Evolutionary conservation across 2,329 filamentous ascomycete species (phyloP).

Genomic region (Trichoderma endophyticum): DNA sequence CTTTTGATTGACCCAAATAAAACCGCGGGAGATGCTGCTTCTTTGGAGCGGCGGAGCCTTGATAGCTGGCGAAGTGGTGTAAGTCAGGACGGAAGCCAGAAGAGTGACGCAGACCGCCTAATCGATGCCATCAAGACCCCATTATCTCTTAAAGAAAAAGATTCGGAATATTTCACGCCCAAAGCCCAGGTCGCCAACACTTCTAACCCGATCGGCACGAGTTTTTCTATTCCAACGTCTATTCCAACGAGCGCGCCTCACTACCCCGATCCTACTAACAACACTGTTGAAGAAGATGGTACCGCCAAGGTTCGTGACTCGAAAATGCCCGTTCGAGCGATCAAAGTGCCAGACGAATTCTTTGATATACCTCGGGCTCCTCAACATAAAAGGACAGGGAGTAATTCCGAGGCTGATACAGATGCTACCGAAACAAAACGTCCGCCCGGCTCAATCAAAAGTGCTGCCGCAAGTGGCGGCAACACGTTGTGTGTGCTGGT

Average conservation of each 20-base stretch:
- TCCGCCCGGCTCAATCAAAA: slow-evolving; percentile 26
- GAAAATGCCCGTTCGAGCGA: slow-evolving; percentile 45
- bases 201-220: background rate
- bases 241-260: background rate
- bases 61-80: slow-evolving; percentile 34
- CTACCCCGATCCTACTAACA: background rate
- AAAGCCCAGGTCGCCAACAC: slow-evolving; percentile 13
- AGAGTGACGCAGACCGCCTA: slow-evolving; percentile 64
- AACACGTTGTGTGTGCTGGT: slow-evolving; percentile 62
- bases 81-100: slow-evolving; percentile 48
- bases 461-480: slow-evolving; percentile 23
- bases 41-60: slow-evolving; percentile 22
- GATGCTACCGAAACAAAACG: slow-evolving; percentile 17
- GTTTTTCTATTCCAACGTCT: background rate
- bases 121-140: slow-evolving; percentile 70
- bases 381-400: slow-evolving; percentile 33
- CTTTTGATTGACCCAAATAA: slow-evolving; percentile 55
- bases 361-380: slow-evolving; percentile 31
- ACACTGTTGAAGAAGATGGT: slow-evolving; percentile 28
- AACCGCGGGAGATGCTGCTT: slow-evolving; percentile 19
- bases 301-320: slow-evolving; percentile 40
- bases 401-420: slow-evolving; percentile 39
- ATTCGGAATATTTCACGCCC: slow-evolving; percentile 32
- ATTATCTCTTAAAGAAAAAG: slow-evolving; percentile 39
- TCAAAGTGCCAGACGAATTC: slow-evolving; percentile 50